These are phyloP conservation scores for Nakaseomyces delphensis DNA, from an alignment of 1,139 yeast species.

Conservation along the genomic window DNA sequence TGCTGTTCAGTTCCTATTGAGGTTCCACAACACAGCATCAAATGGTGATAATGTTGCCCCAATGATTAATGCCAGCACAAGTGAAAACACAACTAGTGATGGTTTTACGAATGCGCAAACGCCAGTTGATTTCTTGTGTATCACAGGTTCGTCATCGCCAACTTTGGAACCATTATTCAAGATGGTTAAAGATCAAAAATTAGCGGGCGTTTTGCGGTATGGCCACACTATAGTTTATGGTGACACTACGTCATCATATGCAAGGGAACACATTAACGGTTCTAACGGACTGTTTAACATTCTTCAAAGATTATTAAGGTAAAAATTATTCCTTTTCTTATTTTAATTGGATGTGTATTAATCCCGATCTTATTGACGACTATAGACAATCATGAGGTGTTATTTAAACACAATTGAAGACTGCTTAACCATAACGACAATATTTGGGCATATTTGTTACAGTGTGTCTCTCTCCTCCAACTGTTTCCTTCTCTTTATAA, in stretches of 20 bases:
- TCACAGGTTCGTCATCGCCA: slow-evolving; percentile 59
- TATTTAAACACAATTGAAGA: too few relatives aligned
- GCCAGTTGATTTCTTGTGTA: slow-evolving; percentile 32
- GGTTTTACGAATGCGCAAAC: slow-evolving; percentile 12
- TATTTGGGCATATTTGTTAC: too few relatives aligned
- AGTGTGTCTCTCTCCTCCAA: too few relatives aligned
- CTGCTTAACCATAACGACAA: too few relatives aligned
- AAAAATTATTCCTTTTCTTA: slow-evolving; percentile 7
- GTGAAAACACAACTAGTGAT: neutral
- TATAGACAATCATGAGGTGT: neutral
- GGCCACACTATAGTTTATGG: slow-evolving; percentile 58
- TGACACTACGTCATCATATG: slow-evolving; percentile 43
- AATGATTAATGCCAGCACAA: neutral
- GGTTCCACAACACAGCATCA: slow-evolving; percentile 20
- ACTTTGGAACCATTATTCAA: slow-evolving; percentile 61
- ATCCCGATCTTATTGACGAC: neutral
- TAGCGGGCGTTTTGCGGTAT: slow-evolving; percentile 32
- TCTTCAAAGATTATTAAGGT: slow-evolving; percentile 22
- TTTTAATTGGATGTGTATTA: neutral
- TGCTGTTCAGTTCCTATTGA: slow-evolving; percentile 40
- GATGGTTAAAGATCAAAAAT: slow-evolving; percentile 41
- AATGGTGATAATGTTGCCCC: slow-evolving; percentile 2
- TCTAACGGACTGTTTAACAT: slow-evolving; percentile 60
- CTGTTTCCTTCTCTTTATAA: too few relatives aligned
- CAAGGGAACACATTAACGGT: slow-evolving; percentile 62